Conservation (phyloP, 352 stramenopile species). For the Phytophthora sp. region DNA sequence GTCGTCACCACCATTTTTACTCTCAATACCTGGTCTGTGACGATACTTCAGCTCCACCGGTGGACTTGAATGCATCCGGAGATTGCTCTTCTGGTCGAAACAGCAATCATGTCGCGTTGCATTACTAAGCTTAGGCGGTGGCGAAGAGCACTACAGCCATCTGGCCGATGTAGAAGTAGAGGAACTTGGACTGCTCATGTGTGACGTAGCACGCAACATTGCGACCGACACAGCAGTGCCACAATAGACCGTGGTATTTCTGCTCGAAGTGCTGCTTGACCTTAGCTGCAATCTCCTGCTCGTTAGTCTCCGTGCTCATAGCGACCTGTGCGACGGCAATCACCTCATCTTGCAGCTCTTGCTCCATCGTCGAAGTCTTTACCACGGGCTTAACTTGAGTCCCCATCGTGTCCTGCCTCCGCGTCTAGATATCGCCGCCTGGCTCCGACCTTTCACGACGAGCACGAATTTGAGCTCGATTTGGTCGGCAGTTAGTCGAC, state of each 20-base stretch:
- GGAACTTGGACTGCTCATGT: constrained; percentile 94
- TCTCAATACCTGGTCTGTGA: not conserved
- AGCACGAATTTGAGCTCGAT: not conserved
- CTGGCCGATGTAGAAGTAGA: constrained; percentile 97
- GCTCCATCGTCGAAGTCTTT: constrained; percentile 90
- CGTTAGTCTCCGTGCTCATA: constrained; percentile 81
- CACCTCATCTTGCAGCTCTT: constrained; percentile 85
- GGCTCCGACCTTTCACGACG: constrained; percentile 19
- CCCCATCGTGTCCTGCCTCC: constrained; percentile 38
- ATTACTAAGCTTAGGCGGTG: constrained; percentile 52
- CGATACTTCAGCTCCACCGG: not conserved
- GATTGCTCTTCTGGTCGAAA: constrained; percentile 8
- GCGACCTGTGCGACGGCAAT: constrained; percentile 80
- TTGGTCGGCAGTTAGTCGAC: constrained; percentile 8
- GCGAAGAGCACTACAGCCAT: constrained; percentile 94
- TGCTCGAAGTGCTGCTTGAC: constrained; percentile 94
- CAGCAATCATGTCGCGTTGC: not conserved
- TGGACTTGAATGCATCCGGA: constrained; percentile 1
- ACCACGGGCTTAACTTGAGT: constrained; percentile 82
- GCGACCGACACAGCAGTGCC: constrained; percentile 95
- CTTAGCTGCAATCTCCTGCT: constrained; percentile 91
- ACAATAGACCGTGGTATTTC: constrained; percentile 90
- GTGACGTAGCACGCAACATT: constrained; percentile 96
- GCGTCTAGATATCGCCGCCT: not conserved
- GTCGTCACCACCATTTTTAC: constrained; percentile 14